A percentile compares a stretch with the other conserved stretches of the same genome.
phyloP scores from a whole-genome alignment of 129 eudicot genomes.

The Gnaphalium uliginosum region DNA sequence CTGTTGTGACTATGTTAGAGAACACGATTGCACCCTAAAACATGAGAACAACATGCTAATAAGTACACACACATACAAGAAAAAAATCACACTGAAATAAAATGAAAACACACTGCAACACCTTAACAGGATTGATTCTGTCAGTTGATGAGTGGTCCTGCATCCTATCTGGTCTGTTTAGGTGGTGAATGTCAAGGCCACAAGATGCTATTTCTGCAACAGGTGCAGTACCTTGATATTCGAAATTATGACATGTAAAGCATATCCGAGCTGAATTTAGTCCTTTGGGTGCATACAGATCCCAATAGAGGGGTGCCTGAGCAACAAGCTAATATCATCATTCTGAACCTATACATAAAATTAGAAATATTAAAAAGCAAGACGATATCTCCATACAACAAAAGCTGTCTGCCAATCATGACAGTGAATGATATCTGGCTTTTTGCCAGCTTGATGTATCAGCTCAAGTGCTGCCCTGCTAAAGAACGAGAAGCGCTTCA shows the following conservation, averaged over 20 bases:
- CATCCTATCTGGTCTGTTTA: conserved; percentile 97
- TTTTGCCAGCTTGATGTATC: conserved; percentile 83
- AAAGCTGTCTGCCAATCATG: conserved; percentile 99
- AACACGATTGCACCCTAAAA: conserved; percentile 94
- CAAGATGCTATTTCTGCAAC: conserved; percentile 90
- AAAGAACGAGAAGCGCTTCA: conserved; percentile 90
- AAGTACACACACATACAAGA: not conserved
- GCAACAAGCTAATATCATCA: conserved; percentile 7
- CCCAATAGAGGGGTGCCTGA: conserved; percentile 99
- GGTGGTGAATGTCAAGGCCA: conserved; percentile 86
- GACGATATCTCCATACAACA: conserved; percentile 56
- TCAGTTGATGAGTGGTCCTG: conserved; percentile 80
- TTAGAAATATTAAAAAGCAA: not conserved
- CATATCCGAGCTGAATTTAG: conserved; percentile 90
- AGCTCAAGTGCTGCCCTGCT: conserved; percentile 99
- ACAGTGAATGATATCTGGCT: conserved; percentile 95
- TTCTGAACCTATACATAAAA: conserved; percentile 9
- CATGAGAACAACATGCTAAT: conserved; percentile 23
- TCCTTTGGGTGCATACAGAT: conserved; percentile 89
- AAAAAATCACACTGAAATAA: not conserved
- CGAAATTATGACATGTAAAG: conserved; percentile 97
- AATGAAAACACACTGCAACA: conserved; percentile 16
- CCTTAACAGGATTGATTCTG: conserved; percentile 89
- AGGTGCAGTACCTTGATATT: conserved; percentile 93
- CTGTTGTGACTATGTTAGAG: conserved; percentile 97